These are phyloP conservation scores for Rhizopus delemar DNA, from an alignment of 371 early-diverging fungal genomes.

Conservation along the genomic window DNA sequence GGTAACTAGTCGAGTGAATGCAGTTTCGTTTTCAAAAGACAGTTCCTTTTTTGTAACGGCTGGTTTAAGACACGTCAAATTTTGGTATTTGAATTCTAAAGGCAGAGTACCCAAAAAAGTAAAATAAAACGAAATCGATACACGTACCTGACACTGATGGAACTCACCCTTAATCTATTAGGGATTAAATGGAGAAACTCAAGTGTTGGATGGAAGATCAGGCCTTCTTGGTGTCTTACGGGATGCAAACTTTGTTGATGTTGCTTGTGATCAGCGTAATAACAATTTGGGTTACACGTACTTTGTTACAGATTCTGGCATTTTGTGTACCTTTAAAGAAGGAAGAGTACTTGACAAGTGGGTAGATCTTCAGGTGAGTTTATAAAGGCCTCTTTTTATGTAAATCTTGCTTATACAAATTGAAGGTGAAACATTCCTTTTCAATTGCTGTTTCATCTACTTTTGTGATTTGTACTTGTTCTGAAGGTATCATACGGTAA, in stretches of 20 bases:
- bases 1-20: slow-evolving; percentile 67
- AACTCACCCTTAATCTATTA: neutral
- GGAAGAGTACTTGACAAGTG: slow-evolving; percentile 73
- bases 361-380: slow-evolving; percentile 73
- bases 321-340: slow-evolving; percentile 69
- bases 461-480: slow-evolving; percentile 72
- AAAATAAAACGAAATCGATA: slow-evolving; percentile 1
- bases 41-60: slow-evolving; percentile 79
- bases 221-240: slow-evolving; percentile 70
- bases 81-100: slow-evolving; percentile 72
- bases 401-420: neutral
- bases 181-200: slow-evolving; percentile 45
- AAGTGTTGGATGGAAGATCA: slow-evolving; percentile 74
- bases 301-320: slow-evolving; percentile 68
- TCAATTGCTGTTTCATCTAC: slow-evolving; percentile 65
- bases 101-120: slow-evolving; percentile 48
- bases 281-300: slow-evolving; percentile 57
- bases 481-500: slow-evolving; percentile 72
- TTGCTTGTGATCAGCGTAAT: slow-evolving; percentile 51
- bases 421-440: slow-evolving; percentile 59
- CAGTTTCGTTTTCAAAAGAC: slow-evolving; percentile 67
- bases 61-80: slow-evolving; percentile 79
- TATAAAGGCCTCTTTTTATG: too few species aligned
- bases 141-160: too few species aligned
- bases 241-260: slow-evolving; percentile 74